Evolutionary conservation across 164 flowering plant species (phyloP), one percentile per base, ranked within the genome.

Genomic region (Akebia trifoliata): DNA sequence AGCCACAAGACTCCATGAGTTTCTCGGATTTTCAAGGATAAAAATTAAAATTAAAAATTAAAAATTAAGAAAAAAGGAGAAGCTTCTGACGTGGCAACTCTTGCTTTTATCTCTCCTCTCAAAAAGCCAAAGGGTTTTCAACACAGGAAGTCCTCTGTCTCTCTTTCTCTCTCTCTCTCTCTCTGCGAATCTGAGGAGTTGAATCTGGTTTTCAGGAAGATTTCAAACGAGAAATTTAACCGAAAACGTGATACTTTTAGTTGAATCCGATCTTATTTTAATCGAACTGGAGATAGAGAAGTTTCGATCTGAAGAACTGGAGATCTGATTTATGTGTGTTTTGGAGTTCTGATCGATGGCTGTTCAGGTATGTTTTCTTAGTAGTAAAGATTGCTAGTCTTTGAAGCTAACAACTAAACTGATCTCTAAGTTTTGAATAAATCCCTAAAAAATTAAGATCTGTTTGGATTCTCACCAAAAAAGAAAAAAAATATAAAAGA

Each of bases 1-100:
- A 76, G 75, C 87, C 87, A 75, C 83, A 79, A 75, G 81, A 72
- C 60, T 68, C 73, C 65, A 56, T 54, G 37, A 39, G 39, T 42
- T 73, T 75, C 81, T 75, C 70, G 78, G 70, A 38, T 39, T 46
- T 74, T 77, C 80, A 20, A 40, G 8, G 25, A 30, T 51, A 8
- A 39, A 54, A 54, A 22, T 35, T 14, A 15, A 47, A 50, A 8
- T 29, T 30, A 7, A 38, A 22, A 3, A 11, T 17, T 30, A 18
- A 17, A 36, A 12, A n/a, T 3, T 11, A 8, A 40, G 14, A 36
- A 51, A 36, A 45, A 12, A 18, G n/a, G 28, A 12, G 15, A n/a
- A n/a, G n/a, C n/a, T n/a, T 45, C 58, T 62, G 61, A 72, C 67
- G 70, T 65, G 76, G 67, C 68, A 30, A 0, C 46, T 35, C 35